Conservation (phyloP, 331 rosid genomes). For the Rhamnella rubrinervis region DNA sequence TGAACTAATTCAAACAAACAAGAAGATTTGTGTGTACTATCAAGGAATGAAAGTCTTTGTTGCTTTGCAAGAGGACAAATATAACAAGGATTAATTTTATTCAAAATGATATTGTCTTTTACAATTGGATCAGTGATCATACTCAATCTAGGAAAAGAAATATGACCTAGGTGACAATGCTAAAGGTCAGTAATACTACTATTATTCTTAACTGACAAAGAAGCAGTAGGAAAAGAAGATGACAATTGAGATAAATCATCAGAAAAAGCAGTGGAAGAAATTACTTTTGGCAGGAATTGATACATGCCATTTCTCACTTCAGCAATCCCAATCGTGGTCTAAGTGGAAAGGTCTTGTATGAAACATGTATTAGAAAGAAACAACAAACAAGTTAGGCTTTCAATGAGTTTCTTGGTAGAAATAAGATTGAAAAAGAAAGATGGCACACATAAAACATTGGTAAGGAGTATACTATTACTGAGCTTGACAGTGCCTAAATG, state of each 20-base stretch:
- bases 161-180: too few relatives aligned
- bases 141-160: too few relatives aligned
- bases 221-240: too few relatives aligned
- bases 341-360: background rate
- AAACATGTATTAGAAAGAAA: background rate
- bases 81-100: background rate
- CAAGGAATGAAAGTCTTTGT: background rate
- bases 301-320: too few relatives aligned
- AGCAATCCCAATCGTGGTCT: background rate
- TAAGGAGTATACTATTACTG: too few relatives aligned
- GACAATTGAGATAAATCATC: too few relatives aligned
- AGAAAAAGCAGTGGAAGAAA: too few relatives aligned
- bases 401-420: background rate
- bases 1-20: constrained; percentile 7
- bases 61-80: constrained; percentile 10
- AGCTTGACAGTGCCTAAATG: background rate
- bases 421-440: background rate
- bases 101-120: too few relatives aligned
- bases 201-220: too few relatives aligned
- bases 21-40: background rate
- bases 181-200: too few relatives aligned
- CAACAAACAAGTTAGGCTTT: background rate
- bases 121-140: too few relatives aligned
- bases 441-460: background rate
- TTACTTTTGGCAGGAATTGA: too few relatives aligned